Percentiles rank a stretch among this genome's conserved stretches.
phyloP scores from a whole-genome alignment of 1,139 yeast genomes.

The Hyphopichia wangnamkhiaoensis region DNA sequence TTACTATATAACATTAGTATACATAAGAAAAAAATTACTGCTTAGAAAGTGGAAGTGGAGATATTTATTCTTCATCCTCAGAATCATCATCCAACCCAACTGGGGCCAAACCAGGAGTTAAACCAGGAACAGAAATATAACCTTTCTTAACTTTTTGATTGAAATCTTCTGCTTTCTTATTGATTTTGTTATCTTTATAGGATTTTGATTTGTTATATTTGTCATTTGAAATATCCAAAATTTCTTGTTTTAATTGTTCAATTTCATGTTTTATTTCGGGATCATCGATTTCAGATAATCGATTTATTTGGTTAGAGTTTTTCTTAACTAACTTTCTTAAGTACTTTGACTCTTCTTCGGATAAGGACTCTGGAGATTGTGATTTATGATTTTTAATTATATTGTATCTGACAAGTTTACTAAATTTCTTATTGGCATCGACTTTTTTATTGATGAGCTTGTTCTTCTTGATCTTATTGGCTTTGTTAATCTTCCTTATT shows the following conservation, averaged over 20 bases:
- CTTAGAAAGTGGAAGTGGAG: no score
- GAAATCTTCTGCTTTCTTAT: slow-evolving; percentile 38
- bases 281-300: slow-evolving; percentile 47
- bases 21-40: background rate
- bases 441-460: slow-evolving; percentile 35
- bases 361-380: slow-evolving; percentile 28
- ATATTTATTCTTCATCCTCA: slow-evolving; percentile 32
- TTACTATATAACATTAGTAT: no score
- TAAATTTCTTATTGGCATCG: slow-evolving; percentile 40
- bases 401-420: slow-evolving; percentile 52
- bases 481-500: slow-evolving; percentile 32
- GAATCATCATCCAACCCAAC: slow-evolving; percentile 61
- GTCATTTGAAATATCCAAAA: slow-evolving; percentile 31
- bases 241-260: slow-evolving; percentile 39
- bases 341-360: slow-evolving; percentile 49
- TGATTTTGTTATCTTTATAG: slow-evolving; percentile 19
- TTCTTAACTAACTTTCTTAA: slow-evolving; percentile 49
- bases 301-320: slow-evolving; percentile 49
- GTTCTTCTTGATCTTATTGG: slow-evolving; percentile 37
- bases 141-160: slow-evolving; percentile 46
- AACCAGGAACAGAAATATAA: slow-evolving; percentile 57
- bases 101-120: slow-evolving; percentile 92
- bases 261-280: slow-evolving; percentile 47
- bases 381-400: slow-evolving; percentile 46
- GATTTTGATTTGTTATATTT: slow-evolving; percentile 18